Evolutionary conservation across 1,284 basidiomycete genomes (phyloP).

Genomic region (Cryptococcus jaspeensis): DNA sequence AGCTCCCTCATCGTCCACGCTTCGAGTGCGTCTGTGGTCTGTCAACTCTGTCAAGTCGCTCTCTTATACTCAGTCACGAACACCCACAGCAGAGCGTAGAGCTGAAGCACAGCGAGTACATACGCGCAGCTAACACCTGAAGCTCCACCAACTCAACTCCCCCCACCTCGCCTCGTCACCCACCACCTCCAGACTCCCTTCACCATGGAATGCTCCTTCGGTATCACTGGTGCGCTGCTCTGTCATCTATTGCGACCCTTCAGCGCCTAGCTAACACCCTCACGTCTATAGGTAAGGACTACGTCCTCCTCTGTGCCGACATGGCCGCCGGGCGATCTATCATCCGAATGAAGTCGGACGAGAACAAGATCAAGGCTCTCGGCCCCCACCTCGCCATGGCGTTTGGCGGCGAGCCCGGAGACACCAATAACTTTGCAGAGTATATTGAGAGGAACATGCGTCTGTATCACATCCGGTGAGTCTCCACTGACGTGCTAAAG

Average conservation of each 20-base stretch:
- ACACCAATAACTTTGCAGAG: conserved; percentile 96
- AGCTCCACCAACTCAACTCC: no score
- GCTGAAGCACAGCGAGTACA: no score
- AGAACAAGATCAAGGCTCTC: conserved; percentile 94
- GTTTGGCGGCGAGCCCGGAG: conserved; percentile 92
- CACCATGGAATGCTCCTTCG: conserved; percentile 55
- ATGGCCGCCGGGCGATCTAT: conserved; percentile 83
- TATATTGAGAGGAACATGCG: conserved; percentile 94
- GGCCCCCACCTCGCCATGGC: conserved; percentile 93
- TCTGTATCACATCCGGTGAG: conserved; percentile 87
- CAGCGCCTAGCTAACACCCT: conserved; percentile 43
- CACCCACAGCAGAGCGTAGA: no score
- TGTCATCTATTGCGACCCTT: background rate
- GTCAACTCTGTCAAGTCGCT: no score
- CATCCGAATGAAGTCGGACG: conserved; percentile 95
- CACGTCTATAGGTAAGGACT: conserved; percentile 80
- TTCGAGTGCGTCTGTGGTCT: no score
- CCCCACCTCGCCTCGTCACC: background rate
- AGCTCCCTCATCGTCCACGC: no score
- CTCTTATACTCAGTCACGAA: no score
- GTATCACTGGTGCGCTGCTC: conserved; percentile 47
- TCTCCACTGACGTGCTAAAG: conserved; percentile 13
- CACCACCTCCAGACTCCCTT: background rate
- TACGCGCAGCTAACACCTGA: no score
- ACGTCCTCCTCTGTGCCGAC: conserved; percentile 87